Conservation (phyloP, 352 stramenopile species). For the Pythium oligandrum region DNA sequence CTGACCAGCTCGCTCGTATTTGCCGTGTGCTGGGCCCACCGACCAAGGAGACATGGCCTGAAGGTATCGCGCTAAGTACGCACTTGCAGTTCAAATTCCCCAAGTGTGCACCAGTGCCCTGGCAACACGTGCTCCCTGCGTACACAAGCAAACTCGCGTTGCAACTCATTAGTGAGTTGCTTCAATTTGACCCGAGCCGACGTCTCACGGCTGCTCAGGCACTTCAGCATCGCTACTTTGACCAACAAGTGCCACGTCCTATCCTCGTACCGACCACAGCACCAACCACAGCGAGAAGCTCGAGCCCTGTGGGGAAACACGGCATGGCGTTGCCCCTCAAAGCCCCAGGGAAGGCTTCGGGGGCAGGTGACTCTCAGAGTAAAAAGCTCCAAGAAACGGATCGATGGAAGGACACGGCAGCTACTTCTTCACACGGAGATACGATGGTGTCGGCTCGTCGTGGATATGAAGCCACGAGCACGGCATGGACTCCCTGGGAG, state of each 20-base stretch:
- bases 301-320: too few relatives aligned
- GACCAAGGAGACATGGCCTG: conserved; percentile 86
- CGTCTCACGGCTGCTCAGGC: conserved; percentile 84
- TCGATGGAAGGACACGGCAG: too few relatives aligned
- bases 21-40: conserved; percentile 90
- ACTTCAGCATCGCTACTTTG: conserved; percentile 94
- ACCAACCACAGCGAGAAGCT: too few relatives aligned
- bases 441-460: too few relatives aligned
- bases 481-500: too few relatives aligned
- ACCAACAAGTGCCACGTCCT: conserved; percentile 47
- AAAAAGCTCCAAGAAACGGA: too few relatives aligned
- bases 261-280: conserved; percentile 8
- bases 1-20: conserved; percentile 96
- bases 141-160: conserved; percentile 59
- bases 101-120: conserved; percentile 70
- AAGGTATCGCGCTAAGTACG: conserved; percentile 83
- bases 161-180: conserved; percentile 84
- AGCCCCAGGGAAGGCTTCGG: background rate
- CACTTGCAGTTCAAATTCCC: conserved; percentile 93
- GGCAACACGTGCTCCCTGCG: conserved; percentile 66
- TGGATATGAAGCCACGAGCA: too few relatives aligned
- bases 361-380: too few relatives aligned
- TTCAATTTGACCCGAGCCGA: conserved; percentile 90
- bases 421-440: too few relatives aligned
- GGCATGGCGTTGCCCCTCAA: conserved; percentile 16